phyloP scores from a whole-genome alignment of 2,329 filamentous ascomycete genomes.

The Penicillium sp. region DNA sequence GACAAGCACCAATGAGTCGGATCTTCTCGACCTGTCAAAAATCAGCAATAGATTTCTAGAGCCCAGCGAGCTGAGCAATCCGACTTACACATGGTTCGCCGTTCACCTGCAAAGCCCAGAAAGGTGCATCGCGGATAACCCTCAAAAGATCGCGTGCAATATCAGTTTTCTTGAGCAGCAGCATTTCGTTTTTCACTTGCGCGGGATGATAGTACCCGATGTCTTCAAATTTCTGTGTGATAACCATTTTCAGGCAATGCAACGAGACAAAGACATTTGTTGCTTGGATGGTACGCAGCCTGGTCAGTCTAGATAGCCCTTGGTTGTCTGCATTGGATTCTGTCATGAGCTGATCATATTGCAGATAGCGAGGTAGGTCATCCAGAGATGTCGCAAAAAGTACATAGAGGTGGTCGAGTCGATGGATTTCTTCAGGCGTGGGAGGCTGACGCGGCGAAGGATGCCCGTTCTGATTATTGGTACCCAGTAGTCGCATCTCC shows the following conservation, averaged over 20 bases:
- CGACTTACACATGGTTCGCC: conserved; percentile 22
- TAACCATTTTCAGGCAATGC: conserved; percentile 46
- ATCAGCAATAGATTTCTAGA: neutral
- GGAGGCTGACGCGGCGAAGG: conserved; percentile 4
- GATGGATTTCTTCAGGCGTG: conserved; percentile 29
- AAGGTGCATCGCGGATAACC: conserved; percentile 45
- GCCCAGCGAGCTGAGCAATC: neutral
- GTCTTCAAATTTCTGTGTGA: conserved; percentile 31
- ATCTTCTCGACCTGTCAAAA: conserved; percentile 19
- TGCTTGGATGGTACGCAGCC: conserved; percentile 39
- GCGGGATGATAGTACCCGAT: conserved; percentile 10
- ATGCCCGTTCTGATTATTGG: neutral
- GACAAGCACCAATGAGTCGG: conserved; percentile 17
- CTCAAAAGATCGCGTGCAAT: conserved; percentile 48
- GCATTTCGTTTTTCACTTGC: conserved; percentile 13
- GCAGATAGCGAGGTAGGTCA: conserved; percentile 40
- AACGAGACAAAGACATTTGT: conserved; percentile 40
- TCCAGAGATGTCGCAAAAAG: conserved; percentile 46
- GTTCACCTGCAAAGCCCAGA: conserved; percentile 35
- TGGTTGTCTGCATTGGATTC: conserved; percentile 7
- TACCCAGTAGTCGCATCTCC: conserved; percentile 31
- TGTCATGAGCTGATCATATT: conserved; percentile 17
- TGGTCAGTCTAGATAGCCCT: conserved; percentile 5
- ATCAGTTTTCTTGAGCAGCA: conserved; percentile 40
- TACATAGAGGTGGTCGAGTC: conserved; percentile 41